Evolutionary conservation across 352 stramenopile genomes (phyloP), one percentile per base, ranked within the genome.

Genomic region (Phytophthora boehmeriae): DNA sequence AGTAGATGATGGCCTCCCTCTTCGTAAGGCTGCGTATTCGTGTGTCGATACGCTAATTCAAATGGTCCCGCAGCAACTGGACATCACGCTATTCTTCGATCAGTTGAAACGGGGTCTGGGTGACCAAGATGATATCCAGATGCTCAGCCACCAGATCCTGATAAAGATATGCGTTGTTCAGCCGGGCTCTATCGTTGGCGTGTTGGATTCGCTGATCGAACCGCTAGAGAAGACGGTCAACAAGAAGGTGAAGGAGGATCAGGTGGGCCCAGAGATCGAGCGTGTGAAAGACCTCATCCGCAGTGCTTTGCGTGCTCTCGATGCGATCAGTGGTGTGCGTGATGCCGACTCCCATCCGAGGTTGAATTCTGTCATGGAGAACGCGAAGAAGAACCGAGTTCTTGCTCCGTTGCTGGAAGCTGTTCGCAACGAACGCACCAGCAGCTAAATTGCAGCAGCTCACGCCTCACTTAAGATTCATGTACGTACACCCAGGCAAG

Each of bases 111-210:
- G 92, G 38, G 92, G 93, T 22, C 63, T 98, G 53, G 81, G 79
- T 65, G 89, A 92, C 72, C 98, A 97, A 68, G 97, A 99, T 64
- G 97, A 99, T 68, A 89, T 99, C 28, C 94, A 99, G 63, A 90
- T 98, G 68, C 86, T 98, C 27, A 96, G 87, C 50, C 97, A 99
- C 72, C 96, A 99, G 54, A 98, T 99, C 75, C 71, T 99, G 22
- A 91, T 98, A 38, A 98, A 98, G 63, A 95, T 98, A 60, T 98
- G 90, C 65, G 57, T 66, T 17, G 66, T 95, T 45, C 85, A 91
- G 60, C 81, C 89, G 44, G 86, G 79, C 25, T 79, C 85, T 20
- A 73, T 98, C 28, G 83, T 97, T 10, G 80, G 84, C 22, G 82
- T 90, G 10, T 71, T 98, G 32, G 90, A 98, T 59, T 69, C 87